These are phyloP conservation scores for Hymenochaete sp. DNA, from an alignment of 1,284 basidiomycete species.

Conservation along the genomic window DNA sequence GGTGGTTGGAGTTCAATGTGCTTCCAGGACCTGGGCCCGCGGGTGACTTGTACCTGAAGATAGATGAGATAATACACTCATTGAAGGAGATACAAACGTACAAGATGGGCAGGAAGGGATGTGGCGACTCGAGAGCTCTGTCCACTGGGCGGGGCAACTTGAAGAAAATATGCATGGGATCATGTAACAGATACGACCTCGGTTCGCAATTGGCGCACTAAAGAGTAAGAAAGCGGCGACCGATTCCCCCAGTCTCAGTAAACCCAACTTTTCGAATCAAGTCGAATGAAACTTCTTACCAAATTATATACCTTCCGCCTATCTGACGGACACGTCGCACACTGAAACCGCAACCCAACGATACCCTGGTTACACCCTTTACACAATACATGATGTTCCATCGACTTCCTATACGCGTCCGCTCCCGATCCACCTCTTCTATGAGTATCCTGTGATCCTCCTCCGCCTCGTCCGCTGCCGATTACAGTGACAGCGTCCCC, in stretches of 20 bases:
- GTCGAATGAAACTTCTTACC: conserved; percentile 30
- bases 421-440: conserved; percentile 12
- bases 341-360: conserved; percentile 65
- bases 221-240: conserved; percentile 4
- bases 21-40: conserved; percentile 45
- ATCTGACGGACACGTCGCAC: conserved; percentile 63
- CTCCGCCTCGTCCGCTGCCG: conserved; percentile 29
- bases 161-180: conserved; percentile 80
- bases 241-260: not conserved
- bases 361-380: conserved; percentile 57
- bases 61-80: conserved; percentile 3
- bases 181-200: conserved; percentile 68
- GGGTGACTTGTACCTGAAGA: conserved; percentile 54
- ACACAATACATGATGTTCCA: conserved; percentile 52
- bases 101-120: conserved; percentile 63
- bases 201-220: conserved; percentile 76
- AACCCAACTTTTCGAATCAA: conserved; percentile 3
- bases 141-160: conserved; percentile 74
- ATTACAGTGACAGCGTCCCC: conserved; percentile 58
- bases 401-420: conserved; percentile 28
- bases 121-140: conserved; percentile 50
- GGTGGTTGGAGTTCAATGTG: conserved; percentile 35
- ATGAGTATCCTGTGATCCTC: conserved; percentile 2
- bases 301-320: conserved; percentile 51
- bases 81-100: conserved; percentile 27